A percentile compares a stretch with the other conserved stretches of the same genome.
These are phyloP conservation scores for Pseudonectria buxi DNA, from an alignment of 2,329 filamentous ascomycete species.

Conservation along the genomic window DNA sequence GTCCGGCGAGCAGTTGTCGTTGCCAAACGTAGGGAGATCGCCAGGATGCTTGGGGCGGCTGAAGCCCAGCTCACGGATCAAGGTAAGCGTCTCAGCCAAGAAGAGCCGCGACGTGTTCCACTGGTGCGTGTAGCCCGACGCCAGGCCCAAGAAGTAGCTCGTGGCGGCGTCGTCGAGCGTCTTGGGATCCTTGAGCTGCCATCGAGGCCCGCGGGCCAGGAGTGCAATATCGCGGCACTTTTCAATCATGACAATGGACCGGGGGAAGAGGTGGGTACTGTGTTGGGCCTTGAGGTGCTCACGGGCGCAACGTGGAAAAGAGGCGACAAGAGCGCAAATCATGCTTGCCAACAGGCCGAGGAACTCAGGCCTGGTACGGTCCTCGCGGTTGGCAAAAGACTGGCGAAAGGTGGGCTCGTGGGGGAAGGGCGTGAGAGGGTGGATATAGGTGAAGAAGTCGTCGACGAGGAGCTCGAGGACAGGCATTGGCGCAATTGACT, in stretches of 20 bases:
- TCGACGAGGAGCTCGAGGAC: slow-evolving; percentile 65
- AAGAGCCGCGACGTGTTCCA: slow-evolving; percentile 63
- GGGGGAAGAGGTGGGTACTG: slow-evolving; percentile 58
- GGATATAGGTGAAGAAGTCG: slow-evolving; percentile 78
- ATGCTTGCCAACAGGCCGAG: slow-evolving; percentile 67
- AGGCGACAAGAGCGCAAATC: slow-evolving; percentile 66
- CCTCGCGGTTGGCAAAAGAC: slow-evolving; percentile 60
- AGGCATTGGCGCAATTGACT: slow-evolving; percentile 64
- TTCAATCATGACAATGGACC: slow-evolving; percentile 62
- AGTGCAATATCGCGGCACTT: slow-evolving; percentile 65
- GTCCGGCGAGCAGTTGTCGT: slow-evolving; percentile 31
- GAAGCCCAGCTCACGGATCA: slow-evolving; percentile 61
- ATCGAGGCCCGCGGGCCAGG: slow-evolving; percentile 54
- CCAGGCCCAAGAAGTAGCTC: slow-evolving; percentile 67
- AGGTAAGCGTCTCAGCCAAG: slow-evolving; percentile 63
- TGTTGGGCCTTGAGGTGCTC: slow-evolving; percentile 61
- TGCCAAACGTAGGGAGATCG: slow-evolving; percentile 34
- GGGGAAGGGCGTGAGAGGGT: slow-evolving; percentile 69
- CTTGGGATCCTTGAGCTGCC: slow-evolving; percentile 40
- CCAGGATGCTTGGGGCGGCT: slow-evolving; percentile 46
- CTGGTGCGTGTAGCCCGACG: slow-evolving; percentile 61
- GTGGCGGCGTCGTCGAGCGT: slow-evolving; percentile 55
- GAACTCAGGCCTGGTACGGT: slow-evolving; percentile 59
- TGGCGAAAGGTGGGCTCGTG: slow-evolving; percentile 72
- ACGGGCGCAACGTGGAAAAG: slow-evolving; percentile 65